Base-by-base conservation (phyloP, 176 grass and related monocot genomes). In the Aegilops umbellulata region DNA sequence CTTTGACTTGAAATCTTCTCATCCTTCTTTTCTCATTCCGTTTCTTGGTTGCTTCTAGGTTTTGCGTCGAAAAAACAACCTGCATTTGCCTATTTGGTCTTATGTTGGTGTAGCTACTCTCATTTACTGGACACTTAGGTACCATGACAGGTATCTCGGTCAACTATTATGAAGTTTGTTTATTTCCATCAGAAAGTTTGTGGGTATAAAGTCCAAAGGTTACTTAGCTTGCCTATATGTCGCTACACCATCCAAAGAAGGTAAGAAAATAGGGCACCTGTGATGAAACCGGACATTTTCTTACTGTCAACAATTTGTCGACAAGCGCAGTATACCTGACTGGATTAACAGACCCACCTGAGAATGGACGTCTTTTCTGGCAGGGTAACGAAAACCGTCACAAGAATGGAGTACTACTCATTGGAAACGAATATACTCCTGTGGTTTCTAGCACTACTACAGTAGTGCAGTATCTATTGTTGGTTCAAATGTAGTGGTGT, bases 61-160 rank as follows among this genome's bases (percentile, higher is more conserved):
- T 69, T 73, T 79, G 12, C 75, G 19, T 77, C 19, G 19, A 22
- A 65, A 74, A 65, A 35, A 19, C 10, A 7, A 24, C 24, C 17
- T 66, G 19, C 17, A 67, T 42, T 74, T 76, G 29, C 41, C 60
- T 63, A 65, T 84, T 91, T 76, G 14, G 76, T 87, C 68, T 80
- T 10, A 6, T 69, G 8, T 84, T 22, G 85, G 85, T 91, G 69
- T 46, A 87, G 69, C 76, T 87, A 81, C 69, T 84, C 80, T 73
- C 46, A 79, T 58, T 74, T 51, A 80, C 60, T 68, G 26, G 15
- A 35, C 20, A 41, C 57, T 66, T 69, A 7, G 2, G n/a, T 35
- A 36, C 38, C 6, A 20, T 42, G 20, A 76, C 11, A 82, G 12
- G 36, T 23, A 51, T 69, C 58, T 69, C 27, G 9, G 25, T 51